Evolutionary conservation across 2,329 filamentous ascomycete species (phyloP), one percentile per base, ranked within the genome.

Genomic region (Penicillium sp.): DNA sequence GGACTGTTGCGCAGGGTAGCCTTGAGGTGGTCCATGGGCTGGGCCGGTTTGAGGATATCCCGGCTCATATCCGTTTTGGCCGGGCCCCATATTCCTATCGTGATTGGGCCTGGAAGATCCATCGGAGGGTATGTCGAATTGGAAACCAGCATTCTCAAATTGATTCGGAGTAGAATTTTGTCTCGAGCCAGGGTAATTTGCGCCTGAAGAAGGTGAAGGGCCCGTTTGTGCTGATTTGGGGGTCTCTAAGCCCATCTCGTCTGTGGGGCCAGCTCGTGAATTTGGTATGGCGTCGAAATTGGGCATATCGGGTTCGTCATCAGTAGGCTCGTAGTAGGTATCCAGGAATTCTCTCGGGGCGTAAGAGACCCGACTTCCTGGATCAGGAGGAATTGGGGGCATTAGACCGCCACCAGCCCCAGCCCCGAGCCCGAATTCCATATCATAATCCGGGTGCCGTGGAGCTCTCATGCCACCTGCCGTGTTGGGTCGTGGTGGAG

Each of bases 51-150:
- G 36, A 11, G 42, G 12, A 33, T 38, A 38, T 27, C 13, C 36
- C 8, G 26, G 43, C 12, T 51, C 56, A 13, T 56, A 52, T 11
- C 58, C 39, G 35, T 49, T 43, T 3, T 48, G 56, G 3, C 33
- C 55, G 43, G 61, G 58, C 26, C 54, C 57, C 48, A 46, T 48
- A n/a, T 52, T 52, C 26, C 48, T 51, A 8, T 48, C 43, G 13
- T 55, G 49, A 11, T 52, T 50, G 32, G 49, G 49, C 9, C 48
- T 51, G 7, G 51, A 50, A 5, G 56, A 49, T 8, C 44, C 4
- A 9, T 62, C 59, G 24, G 48, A 48, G 1, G 80, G 82, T 77
- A 90, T 85, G 60, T 89, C 87, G 56, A 89, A 89, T 1, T 86
- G 77, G 7, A 85, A 86, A 2, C 81, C 75, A 57, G 86, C 65